Percentiles rank a stretch among this genome's conserved stretches.
Evolutionary conservation across 495 filamentous ascomycete genomes (phyloP).

Genomic region (Chaetomium fimeti): DNA sequence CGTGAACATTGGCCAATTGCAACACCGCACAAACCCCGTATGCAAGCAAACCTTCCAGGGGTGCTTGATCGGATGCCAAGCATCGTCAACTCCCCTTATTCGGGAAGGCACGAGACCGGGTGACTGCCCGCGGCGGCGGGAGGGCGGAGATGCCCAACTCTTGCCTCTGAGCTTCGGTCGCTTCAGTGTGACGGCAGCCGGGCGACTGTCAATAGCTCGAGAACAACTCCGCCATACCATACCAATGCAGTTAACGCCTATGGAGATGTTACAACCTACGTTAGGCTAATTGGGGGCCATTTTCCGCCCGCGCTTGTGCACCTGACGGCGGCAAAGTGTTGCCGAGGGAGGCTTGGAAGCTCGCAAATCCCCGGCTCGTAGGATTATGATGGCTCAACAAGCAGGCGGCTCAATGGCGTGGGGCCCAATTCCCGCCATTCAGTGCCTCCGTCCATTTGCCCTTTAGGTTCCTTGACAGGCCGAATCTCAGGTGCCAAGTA

Average conservation of each 20-base stretch:
- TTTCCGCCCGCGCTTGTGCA: neutral
- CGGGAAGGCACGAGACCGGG: neutral
- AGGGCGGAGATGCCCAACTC: neutral
- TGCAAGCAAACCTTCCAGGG: too few species aligned
- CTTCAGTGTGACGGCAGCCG: too few species aligned
- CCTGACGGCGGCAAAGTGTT: conserved; percentile 1
- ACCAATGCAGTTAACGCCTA: neutral
- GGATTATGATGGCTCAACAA: conserved; percentile 4
- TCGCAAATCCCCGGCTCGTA: neutral
- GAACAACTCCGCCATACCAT: too few species aligned
- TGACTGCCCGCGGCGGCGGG: neutral
- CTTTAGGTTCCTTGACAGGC: neutral
- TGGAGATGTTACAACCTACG: neutral
- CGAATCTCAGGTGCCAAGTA: neutral
- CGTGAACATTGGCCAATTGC: too few species aligned
- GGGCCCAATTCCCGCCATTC: neutral
- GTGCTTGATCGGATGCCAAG: neutral
- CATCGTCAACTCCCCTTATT: neutral
- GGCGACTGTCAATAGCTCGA: neutral
- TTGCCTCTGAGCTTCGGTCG: too few species aligned
- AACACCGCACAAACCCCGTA: too few species aligned
- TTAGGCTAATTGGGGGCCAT: conserved; percentile 9
- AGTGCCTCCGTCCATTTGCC: neutral
- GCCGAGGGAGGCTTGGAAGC: conserved; percentile 7
- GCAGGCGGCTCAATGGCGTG: neutral